Evolutionary conservation across 192 early-diverging fungal species (phyloP).

Genomic region (Coemansia sp.): DNA sequence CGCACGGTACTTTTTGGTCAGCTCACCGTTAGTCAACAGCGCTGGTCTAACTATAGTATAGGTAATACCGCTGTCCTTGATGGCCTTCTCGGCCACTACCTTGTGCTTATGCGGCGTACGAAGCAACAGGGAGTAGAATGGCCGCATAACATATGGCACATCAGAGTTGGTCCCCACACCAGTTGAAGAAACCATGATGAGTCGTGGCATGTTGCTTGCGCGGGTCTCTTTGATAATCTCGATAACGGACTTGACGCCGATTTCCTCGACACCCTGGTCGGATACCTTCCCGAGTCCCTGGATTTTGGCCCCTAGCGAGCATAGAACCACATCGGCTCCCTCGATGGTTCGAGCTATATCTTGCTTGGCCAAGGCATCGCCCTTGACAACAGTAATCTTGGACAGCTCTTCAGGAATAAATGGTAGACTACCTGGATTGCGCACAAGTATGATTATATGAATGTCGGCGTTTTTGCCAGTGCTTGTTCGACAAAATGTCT

Average conservation of each 20-base stretch:
- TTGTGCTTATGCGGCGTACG: constrained; percentile 34
- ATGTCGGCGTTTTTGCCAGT: constrained; percentile 14
- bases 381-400: constrained; percentile 39
- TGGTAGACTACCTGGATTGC: constrained; percentile 37
- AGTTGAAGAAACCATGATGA: constrained; percentile 48
- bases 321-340: constrained; percentile 35
- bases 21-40: constrained; percentile 36
- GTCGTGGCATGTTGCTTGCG: constrained; percentile 13
- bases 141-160: constrained; percentile 31
- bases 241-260: constrained; percentile 7
- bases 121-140: constrained; percentile 17
- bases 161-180: constrained; percentile 31
- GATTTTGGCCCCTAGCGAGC: constrained; percentile 36
- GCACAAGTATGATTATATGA: constrained; percentile 30
- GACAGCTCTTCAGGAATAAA: constrained; percentile 39
- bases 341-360: constrained; percentile 37
- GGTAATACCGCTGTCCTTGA: constrained; percentile 33
- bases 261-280: constrained; percentile 33
- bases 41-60: constrained; percentile 53
- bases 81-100: constrained; percentile 19
- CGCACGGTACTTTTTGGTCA: constrained; percentile 36
- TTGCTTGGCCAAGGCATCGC: constrained; percentile 39
- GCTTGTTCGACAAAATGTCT: constrained; percentile 38
- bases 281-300: constrained; percentile 9
- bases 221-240: constrained; percentile 31